Base-by-base conservation (phyloP, 208 protist species). In the Herpetomonas muscarum region DNA sequence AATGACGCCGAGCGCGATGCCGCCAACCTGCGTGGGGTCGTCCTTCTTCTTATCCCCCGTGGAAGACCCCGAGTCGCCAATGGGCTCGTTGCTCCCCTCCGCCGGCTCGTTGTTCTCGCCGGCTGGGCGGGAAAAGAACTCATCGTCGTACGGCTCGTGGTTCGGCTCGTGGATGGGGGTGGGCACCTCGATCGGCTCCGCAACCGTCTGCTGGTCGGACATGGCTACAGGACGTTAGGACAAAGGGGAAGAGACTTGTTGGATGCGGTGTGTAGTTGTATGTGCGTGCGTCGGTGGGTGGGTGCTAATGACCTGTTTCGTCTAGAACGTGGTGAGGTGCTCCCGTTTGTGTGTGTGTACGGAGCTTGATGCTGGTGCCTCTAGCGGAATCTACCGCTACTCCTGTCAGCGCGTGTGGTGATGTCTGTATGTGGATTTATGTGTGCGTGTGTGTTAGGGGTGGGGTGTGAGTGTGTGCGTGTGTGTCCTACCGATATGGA, bases 161-260 rank as follows among this genome's bases (percentile, higher is more conserved):
- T 46, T 46, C 10, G 41, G 41, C 41, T 46, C 41, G 41, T 46
- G 22, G 41, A 46, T 46, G 41, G 41, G 41, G 15, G 41, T 46
- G 41, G 41, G 41, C 41, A 46, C 41, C 41, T 46, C 41, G 22
- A 46, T 46, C 15, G 41, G 41, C 19, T 46, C 41, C 41, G 17
- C 41, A 22, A 46, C 41, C 15, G 41, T 24, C 9, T 39, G 15
- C 10, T 17, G 10, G 34, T 39, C 41, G 4, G 41, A 46, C 41
- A 46, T 46, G 41, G 41, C 10, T 12, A 46, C 15, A 12, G 41
- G 41, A 12, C 6, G 41, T 19, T 7, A n/a, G 34, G 34, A 39
- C 9, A 39, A 13, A 39, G 34, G 6, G 34, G 34, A 39, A 13
- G 34, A 13, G 34, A 39, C 13, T 6, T 6, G 34, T 39, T 17